Evolutionary conservation across 345 rosid genomes (phyloP).

Genomic region (Aquilaria sinensis): DNA sequence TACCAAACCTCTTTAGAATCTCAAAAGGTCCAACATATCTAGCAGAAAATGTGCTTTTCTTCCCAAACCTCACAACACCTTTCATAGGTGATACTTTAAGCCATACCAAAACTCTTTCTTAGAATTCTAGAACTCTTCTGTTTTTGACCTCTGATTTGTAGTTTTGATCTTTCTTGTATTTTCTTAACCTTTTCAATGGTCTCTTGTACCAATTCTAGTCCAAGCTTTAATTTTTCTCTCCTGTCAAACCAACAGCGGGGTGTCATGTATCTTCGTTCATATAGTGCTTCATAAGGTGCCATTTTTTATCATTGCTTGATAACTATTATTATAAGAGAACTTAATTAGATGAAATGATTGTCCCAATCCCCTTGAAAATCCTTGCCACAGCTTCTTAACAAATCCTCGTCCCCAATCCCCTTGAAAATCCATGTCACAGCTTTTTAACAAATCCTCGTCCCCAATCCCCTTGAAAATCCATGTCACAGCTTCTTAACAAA

Average conservation of each 20-base stretch:
- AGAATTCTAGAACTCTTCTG: neutral
- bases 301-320: neutral
- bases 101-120: neutral
- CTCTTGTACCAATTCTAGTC: neutral
- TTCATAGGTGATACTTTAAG: neutral
- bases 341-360: neutral
- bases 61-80: no score
- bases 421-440: neutral
- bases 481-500: neutral
- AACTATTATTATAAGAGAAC: conserved; percentile 9
- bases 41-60: no score
- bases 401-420: no score
- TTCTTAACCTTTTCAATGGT: no score
- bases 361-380: conserved; percentile 4
- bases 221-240: neutral
- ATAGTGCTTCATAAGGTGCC: conserved; percentile 4
- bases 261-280: conserved; percentile 2
- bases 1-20: no score
- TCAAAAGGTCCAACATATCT: no score
- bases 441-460: neutral
- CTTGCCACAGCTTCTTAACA: neutral
- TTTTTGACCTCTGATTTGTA: neutral
- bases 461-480: conserved; percentile 1
- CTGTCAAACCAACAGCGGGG: conserved; percentile 1
- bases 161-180: neutral